Percentiles rank a stretch among this genome's conserved stretches.
Evolutionary conservation across 257 asterid genomes (phyloP).

Genomic region (Capsicum rhomboideum): DNA sequence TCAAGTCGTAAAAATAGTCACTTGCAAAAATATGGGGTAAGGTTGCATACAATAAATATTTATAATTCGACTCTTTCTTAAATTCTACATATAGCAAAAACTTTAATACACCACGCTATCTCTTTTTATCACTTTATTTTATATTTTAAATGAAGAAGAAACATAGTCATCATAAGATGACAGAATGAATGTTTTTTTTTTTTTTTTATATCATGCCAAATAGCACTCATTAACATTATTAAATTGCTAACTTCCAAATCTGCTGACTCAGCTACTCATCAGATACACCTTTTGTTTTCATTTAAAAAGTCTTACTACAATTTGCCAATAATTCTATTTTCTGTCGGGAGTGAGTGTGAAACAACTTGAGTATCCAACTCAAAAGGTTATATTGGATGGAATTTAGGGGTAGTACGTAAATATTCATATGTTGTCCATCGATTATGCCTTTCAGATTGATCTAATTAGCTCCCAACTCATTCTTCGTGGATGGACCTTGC

Average conservation of each 20-base stretch:
- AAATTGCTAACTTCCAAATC: neutral
- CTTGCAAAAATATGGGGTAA: too few species aligned
- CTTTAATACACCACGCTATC: too few species aligned
- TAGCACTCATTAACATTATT: neutral
- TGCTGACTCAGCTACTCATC: neutral
- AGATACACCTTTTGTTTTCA: neutral
- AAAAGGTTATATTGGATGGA: too few species aligned
- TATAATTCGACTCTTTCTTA: too few species aligned
- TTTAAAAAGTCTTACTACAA: neutral
- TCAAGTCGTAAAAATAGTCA: too few species aligned
- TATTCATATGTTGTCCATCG: too few species aligned
- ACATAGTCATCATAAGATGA: neutral
- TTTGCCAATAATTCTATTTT: neutral
- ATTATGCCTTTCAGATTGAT: too few species aligned
- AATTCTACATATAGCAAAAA: too few species aligned
- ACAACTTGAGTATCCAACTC: neutral
- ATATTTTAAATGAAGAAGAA: neutral
- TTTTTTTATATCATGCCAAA: neutral
- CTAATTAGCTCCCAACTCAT: too few species aligned
- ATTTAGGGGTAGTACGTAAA: too few species aligned
- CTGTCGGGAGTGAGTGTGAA: neutral
- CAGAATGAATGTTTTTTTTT: neutral
- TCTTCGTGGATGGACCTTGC: too few species aligned
- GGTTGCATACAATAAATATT: too few species aligned
- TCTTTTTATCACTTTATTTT: neutral